Evolutionary conservation across 306 rosid species (phyloP).

Genomic region (Corylus heterophylla): DNA sequence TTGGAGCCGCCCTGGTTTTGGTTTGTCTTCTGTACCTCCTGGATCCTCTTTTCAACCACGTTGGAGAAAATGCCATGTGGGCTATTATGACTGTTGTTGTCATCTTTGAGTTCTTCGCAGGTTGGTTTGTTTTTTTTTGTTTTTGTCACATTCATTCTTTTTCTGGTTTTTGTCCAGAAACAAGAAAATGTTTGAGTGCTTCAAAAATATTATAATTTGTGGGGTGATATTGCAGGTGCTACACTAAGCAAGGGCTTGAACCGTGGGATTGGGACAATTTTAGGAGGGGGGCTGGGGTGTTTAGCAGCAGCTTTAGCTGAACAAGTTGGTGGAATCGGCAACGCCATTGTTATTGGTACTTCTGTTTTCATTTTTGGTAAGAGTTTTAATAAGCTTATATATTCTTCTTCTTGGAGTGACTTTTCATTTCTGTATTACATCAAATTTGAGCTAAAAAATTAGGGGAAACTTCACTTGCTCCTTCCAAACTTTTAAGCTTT

Average conservation of each 20-base stretch:
- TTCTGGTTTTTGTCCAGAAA: too few relatives aligned
- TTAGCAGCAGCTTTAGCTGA: slow-evolving; percentile 61
- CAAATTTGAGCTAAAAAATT: too few relatives aligned
- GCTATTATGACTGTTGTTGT: slow-evolving; percentile 93
- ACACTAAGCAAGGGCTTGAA: slow-evolving; percentile 82
- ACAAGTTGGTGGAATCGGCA: slow-evolving; percentile 55
- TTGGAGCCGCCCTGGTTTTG: slow-evolving; percentile 69
- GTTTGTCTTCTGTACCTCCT: slow-evolving; percentile 76
- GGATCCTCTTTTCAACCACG: slow-evolving; percentile 64
- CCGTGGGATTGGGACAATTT: slow-evolving; percentile 74
- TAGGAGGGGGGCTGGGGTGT: slow-evolving; percentile 82
- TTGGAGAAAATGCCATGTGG: slow-evolving; percentile 96
- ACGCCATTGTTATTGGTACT: slow-evolving; percentile 47
- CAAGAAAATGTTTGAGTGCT: neutral
- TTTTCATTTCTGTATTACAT: too few relatives aligned
- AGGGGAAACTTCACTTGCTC: too few relatives aligned
- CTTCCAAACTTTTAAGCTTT: too few relatives aligned
- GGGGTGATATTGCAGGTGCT: slow-evolving; percentile 58
- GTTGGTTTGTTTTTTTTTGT: slow-evolving; percentile 22
- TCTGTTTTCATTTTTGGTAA: slow-evolving; percentile 64
- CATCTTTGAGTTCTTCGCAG: slow-evolving; percentile 83
- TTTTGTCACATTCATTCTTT: too few relatives aligned
- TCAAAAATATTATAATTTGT: neutral
- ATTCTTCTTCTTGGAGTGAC: too few relatives aligned
- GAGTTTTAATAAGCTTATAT: neutral